These are phyloP conservation scores for Mallotus japonicus DNA, from an alignment of 441 rosid genomes.

Conservation along the genomic window DNA sequence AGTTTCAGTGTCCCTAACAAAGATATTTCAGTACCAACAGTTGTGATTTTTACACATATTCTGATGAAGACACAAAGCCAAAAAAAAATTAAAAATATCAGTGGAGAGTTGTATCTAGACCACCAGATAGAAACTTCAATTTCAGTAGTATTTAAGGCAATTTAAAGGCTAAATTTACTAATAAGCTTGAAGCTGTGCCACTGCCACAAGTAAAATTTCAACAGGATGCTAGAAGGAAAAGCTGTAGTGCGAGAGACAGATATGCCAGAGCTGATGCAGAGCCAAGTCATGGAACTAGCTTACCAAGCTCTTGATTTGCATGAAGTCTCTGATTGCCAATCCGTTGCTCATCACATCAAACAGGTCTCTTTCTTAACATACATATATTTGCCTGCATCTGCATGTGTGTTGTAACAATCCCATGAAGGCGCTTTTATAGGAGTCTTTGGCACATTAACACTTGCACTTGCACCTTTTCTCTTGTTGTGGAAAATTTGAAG, in stretches of 20 bases:
- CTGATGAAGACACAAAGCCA: too few species aligned
- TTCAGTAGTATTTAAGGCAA: background rate
- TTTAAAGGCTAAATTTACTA: background rate
- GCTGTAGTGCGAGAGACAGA: constrained; percentile 46
- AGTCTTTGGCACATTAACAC: too few species aligned
- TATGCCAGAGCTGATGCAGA: constrained; percentile 46
- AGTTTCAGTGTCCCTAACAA: too few species aligned
- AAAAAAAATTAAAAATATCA: constrained; percentile 3
- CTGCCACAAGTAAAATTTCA: background rate
- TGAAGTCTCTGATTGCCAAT: constrained; percentile 48
- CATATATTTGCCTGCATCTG: too few species aligned
- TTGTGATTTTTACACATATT: too few species aligned
- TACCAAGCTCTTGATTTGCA: constrained; percentile 49
- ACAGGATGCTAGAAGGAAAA: constrained; percentile 46
- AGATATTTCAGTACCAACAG: too few species aligned
- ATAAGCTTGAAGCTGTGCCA: background rate
- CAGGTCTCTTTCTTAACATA: constrained; percentile 29
- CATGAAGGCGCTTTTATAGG: too few species aligned
- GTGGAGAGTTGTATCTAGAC: constrained; percentile 7
- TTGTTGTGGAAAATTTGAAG: too few species aligned
- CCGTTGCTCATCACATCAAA: constrained; percentile 49
- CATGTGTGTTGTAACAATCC: too few species aligned
- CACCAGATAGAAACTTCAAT: constrained; percentile 4
- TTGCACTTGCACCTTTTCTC: too few species aligned
- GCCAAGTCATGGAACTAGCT: constrained; percentile 45